phyloP scores from a whole-genome alignment of 805 yeast species.

The Cyberlindnera japonica region DNA sequence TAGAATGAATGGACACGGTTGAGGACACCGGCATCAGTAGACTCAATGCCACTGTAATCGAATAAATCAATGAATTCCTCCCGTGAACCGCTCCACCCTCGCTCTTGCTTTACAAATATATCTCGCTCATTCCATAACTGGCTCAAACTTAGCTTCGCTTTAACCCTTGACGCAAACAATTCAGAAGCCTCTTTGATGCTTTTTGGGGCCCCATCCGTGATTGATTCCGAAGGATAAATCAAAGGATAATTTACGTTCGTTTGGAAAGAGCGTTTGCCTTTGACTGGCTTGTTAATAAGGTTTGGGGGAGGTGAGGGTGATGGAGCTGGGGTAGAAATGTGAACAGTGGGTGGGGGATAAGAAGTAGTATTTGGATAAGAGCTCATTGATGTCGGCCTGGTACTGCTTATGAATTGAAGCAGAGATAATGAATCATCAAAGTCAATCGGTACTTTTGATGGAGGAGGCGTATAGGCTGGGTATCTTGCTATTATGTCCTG shows the following conservation, averaged over 20 bases:
- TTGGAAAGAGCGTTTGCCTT: conserved; percentile 54
- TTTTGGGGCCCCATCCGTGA: conserved; percentile 46
- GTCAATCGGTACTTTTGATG: conserved; percentile 42
- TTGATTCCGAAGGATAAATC: conserved; percentile 49
- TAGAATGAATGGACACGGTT: conserved; percentile 62
- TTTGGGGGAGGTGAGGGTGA: conserved; percentile 58
- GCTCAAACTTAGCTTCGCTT: conserved; percentile 61
- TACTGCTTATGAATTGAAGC: conserved; percentile 56
- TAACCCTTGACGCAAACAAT: conserved; percentile 56
- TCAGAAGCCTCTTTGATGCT: conserved; percentile 79
- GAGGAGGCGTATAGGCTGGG: conserved; percentile 62
- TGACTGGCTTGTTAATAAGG: conserved; percentile 37
- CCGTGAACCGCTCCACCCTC: conserved; percentile 45
- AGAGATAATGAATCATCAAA: conserved; percentile 50
- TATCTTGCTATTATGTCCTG: conserved; percentile 71
- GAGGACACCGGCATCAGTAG: too few relatives aligned
- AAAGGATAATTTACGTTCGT: conserved; percentile 66
- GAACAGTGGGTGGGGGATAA: conserved; percentile 53
- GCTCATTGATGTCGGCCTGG: conserved; percentile 44
- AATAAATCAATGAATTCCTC: conserved; percentile 33
- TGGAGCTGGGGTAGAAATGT: conserved; percentile 85
- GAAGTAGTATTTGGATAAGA: conserved; percentile 31
- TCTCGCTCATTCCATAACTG: conserved; percentile 74
- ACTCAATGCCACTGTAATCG: conserved; percentile 27
- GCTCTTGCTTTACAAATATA: conserved; percentile 65